Evolutionary conservation across 192 early-diverging fungal genomes (phyloP).

Genomic region (Backusella luteola): DNA sequence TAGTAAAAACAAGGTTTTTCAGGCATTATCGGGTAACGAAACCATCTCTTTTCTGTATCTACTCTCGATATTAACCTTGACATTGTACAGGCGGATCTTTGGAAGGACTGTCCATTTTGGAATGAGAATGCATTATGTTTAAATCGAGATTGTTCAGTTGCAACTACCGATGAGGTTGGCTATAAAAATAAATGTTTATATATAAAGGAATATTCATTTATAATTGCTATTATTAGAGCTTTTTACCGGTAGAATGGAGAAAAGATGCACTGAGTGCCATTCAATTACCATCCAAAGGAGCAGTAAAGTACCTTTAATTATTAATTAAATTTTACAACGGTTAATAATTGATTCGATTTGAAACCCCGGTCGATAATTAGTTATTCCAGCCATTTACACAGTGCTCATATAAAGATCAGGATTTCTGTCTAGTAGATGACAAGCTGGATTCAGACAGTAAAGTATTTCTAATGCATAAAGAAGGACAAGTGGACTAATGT

Average conservation of each 20-base stretch:
- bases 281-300: slow-evolving; percentile 59
- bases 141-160: slow-evolving; percentile 82
- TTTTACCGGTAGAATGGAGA: slow-evolving; percentile 49
- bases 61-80: background rate
- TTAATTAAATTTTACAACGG: too few relatives aligned
- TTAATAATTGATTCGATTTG: background rate
- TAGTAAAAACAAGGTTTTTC: slow-evolving; percentile 89
- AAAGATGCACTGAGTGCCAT: slow-evolving; percentile 68
- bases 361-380: slow-evolving; percentile 37
- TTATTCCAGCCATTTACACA: slow-evolving; percentile 51
- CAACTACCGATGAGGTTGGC: slow-evolving; percentile 71
- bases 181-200: slow-evolving; percentile 17
- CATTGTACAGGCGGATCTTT: slow-evolving; percentile 68
- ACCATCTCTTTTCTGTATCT: background rate
- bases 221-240: slow-evolving; percentile 23
- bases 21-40: slow-evolving; percentile 78
- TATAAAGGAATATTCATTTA: slow-evolving; percentile 5
- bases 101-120: slow-evolving; percentile 91
- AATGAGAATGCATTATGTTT: slow-evolving; percentile 78
- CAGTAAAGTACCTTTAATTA: slow-evolving; percentile 26
- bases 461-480: too few relatives aligned
- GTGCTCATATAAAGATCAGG: slow-evolving; percentile 67
- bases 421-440: slow-evolving; percentile 90
- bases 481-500: background rate
- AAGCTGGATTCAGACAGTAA: slow-evolving; percentile 48